These are phyloP conservation scores for Phragmites australis DNA, from an alignment of 176 grass and related monocot genomes.

Conservation along the genomic window DNA sequence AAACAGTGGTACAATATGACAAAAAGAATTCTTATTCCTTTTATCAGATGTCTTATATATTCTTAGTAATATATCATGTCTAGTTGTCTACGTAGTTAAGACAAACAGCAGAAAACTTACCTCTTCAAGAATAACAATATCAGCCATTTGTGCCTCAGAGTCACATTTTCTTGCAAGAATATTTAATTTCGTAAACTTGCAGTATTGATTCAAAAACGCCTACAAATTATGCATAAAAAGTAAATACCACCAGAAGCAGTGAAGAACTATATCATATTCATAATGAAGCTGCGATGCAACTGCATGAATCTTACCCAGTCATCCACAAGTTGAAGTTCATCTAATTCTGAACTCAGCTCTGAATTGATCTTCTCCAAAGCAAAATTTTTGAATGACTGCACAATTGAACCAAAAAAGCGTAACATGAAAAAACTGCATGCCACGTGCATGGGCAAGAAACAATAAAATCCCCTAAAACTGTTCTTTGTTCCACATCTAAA, in stretches of 20 bases:
- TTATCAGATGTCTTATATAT: neutral
- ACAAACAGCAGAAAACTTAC: neutral
- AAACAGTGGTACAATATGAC: neutral
- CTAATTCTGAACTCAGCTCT: conserved; percentile 9
- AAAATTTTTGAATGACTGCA: neutral
- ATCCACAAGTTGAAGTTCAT: neutral
- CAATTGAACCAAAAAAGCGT: neutral
- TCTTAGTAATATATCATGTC: no score
- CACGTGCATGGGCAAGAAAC: neutral
- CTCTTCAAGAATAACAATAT: conserved; percentile 7
- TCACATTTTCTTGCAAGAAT: neutral
- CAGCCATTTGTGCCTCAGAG: conserved; percentile 7
- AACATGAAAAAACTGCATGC: neutral
- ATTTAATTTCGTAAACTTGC: neutral
- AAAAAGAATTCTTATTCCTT: neutral
- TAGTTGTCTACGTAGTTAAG: neutral
- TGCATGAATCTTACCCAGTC: neutral
- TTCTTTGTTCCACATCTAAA: neutral
- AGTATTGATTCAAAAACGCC: neutral
- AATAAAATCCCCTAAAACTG: no score
- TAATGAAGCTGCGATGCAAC: neutral
- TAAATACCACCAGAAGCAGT: neutral
- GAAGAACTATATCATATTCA: neutral
- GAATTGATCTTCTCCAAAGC: conserved; percentile 23
- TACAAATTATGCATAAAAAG: neutral